Conservation (phyloP, 108 stramenopile species). For the Epithemia pelagica region DNA sequence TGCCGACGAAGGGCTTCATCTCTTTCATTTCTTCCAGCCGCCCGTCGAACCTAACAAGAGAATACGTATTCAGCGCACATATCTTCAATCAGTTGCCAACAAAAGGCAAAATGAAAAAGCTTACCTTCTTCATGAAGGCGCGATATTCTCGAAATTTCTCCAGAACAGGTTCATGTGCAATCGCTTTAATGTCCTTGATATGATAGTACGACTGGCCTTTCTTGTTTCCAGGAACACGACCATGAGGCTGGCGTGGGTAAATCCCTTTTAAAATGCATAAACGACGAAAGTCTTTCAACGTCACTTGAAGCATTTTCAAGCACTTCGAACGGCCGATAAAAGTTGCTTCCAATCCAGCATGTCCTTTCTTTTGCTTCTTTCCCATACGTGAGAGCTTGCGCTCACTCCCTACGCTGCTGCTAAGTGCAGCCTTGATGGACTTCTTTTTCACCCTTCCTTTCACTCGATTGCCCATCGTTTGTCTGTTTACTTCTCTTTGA, state of each 20-base stretch:
- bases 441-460: constrained; percentile 81
- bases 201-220: constrained; percentile 95
- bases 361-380: constrained; percentile 88
- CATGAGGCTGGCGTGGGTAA: constrained; percentile 93
- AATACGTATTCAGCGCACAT: neutral
- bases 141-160: constrained; percentile 95
- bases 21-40: constrained; percentile 80
- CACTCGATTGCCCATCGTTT: constrained; percentile 78
- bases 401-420: constrained; percentile 85
- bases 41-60: constrained; percentile 34
- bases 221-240: constrained; percentile 79
- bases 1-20: constrained; percentile 82
- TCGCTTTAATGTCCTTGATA: constrained; percentile 92
- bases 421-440: constrained; percentile 86
- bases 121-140: constrained; percentile 91
- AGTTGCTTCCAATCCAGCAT: constrained; percentile 88
- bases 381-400: constrained; percentile 96
- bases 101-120: constrained; percentile 2
- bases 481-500: no score
- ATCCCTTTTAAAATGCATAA: constrained; percentile 99
- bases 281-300: constrained; percentile 96
- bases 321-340: constrained; percentile 92
- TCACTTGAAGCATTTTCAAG: constrained; percentile 88
- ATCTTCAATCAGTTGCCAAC: neutral
- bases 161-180: constrained; percentile 96